These are phyloP conservation scores for Ligustrum vulgare DNA, from an alignment of 257 asterid genomes.

Conservation along the genomic window DNA sequence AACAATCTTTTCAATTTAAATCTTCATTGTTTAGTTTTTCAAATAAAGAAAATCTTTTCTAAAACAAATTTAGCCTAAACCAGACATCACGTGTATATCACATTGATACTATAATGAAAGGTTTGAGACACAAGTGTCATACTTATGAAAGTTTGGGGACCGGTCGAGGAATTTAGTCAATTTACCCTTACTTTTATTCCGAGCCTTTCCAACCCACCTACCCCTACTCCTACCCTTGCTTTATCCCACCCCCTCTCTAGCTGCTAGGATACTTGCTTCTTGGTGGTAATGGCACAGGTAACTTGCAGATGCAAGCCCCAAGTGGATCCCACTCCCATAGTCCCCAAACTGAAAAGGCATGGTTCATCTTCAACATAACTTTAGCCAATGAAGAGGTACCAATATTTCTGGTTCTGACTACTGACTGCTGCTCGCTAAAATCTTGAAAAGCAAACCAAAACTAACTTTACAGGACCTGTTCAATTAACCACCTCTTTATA, in stretches of 20 bases:
- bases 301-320: neutral
- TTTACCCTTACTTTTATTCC: neutral
- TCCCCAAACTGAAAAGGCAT: constrained; percentile 24
- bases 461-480: constrained; percentile 22
- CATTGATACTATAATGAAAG: neutral
- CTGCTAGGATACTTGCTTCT: neutral
- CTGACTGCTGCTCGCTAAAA: constrained; percentile 14
- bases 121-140: neutral
- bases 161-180: neutral
- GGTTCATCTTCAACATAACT: constrained; percentile 23
- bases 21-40: too few relatives aligned
- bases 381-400: constrained; percentile 23
- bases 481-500: constrained; percentile 28
- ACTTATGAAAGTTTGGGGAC: neutral
- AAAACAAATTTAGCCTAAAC: too few relatives aligned
- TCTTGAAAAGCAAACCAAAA: constrained; percentile 36
- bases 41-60: too few relatives aligned
- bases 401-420: constrained; percentile 22
- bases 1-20: too few relatives aligned
- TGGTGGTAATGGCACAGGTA: neutral
- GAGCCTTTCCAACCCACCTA: neutral
- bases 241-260: neutral
- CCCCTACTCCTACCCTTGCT: neutral
- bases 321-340: constrained; percentile 30
- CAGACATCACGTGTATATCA: too few relatives aligned